Evolutionary conservation across 208 protist genomes (phyloP).

Genomic region (Trypanosoma theileri): DNA sequence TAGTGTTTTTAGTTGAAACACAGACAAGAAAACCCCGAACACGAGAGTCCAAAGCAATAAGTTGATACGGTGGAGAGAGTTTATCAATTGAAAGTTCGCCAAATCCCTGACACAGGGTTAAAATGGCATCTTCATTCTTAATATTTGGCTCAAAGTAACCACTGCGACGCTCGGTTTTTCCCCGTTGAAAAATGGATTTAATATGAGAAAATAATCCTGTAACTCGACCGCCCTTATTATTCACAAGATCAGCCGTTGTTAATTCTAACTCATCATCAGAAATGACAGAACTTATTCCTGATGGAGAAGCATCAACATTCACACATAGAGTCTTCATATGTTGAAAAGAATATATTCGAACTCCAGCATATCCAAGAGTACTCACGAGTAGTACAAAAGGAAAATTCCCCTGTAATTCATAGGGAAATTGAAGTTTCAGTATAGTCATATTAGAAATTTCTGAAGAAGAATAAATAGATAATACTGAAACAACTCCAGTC

Average conservation of each 20-base stretch:
- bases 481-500: slow-evolving; percentile 6
- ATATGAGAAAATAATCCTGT: slow-evolving; percentile 11
- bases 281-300: not conserved
- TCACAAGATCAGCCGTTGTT: not conserved
- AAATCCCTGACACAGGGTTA: slow-evolving; percentile 12
- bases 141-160: slow-evolving; percentile 1
- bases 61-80: slow-evolving; percentile 10
- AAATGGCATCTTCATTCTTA: slow-evolving; percentile 1
- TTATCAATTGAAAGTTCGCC: not conserved
- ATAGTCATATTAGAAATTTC: slow-evolving; percentile 15
- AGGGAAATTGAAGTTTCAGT: slow-evolving; percentile 11
- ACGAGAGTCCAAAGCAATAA: slow-evolving; percentile 8
- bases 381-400: slow-evolving; percentile 23
- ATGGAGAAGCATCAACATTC: not conserved
- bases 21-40: slow-evolving; percentile 9
- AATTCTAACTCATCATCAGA: not conserved
- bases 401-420: slow-evolving; percentile 16
- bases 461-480: slow-evolving; percentile 8
- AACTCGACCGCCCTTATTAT: not conserved
- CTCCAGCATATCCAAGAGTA: not conserved
- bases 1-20: not conserved
- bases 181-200: not conserved
- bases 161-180: not conserved
- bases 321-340: not conserved
- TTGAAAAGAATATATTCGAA: slow-evolving; percentile 22